A percentile compares a stretch with the other conserved stretches of the same genome.
Evolutionary conservation across 2,329 filamentous ascomycete species (phyloP).

Genomic region (Neurospora sp.): DNA sequence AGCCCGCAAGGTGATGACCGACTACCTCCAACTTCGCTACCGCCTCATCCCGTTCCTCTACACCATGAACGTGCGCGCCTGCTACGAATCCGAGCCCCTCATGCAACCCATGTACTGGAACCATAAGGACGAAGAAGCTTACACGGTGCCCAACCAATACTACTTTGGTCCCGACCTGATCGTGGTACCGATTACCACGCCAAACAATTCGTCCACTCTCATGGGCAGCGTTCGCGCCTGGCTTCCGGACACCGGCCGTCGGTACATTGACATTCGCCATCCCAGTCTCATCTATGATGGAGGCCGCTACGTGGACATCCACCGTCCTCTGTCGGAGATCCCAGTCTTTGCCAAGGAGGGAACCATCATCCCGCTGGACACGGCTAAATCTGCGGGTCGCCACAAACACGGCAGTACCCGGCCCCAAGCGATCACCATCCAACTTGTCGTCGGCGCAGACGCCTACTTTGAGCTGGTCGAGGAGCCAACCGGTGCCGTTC

Average conservation of each 20-base stretch:
- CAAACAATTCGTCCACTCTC: slow-evolving; percentile 35
- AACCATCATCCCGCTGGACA: slow-evolving; percentile 48
- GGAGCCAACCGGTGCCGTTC: slow-evolving; percentile 21
- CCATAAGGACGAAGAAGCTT: slow-evolving; percentile 44
- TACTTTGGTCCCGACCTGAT: slow-evolving; percentile 48
- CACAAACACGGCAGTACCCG: slow-evolving; percentile 21
- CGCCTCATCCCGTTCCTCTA: slow-evolving; percentile 51
- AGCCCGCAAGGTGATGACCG: slow-evolving; percentile 34
- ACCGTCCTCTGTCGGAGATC: slow-evolving; percentile 36
- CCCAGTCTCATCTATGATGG: slow-evolving; percentile 47
- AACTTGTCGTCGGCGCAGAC: slow-evolving; percentile 37
- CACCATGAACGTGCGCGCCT: slow-evolving; percentile 41
- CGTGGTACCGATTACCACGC: slow-evolving; percentile 45
- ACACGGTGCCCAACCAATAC: slow-evolving; percentile 47
- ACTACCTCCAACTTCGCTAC: slow-evolving; percentile 45
- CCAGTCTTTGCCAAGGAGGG: slow-evolving; percentile 48
- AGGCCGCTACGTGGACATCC: slow-evolving; percentile 39
- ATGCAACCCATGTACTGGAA: slow-evolving; percentile 56
- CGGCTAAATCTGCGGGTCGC: not conserved
- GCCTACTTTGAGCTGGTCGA: slow-evolving; percentile 40
- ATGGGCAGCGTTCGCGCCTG: slow-evolving; percentile 41
- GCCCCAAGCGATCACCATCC: slow-evolving; percentile 37
- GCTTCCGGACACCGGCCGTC: slow-evolving; percentile 38
- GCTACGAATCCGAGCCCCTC: slow-evolving; percentile 37
- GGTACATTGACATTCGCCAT: slow-evolving; percentile 48